phyloP scores from a whole-genome alignment of 306 rosid species.

The Cicer pinnatifidum region DNA sequence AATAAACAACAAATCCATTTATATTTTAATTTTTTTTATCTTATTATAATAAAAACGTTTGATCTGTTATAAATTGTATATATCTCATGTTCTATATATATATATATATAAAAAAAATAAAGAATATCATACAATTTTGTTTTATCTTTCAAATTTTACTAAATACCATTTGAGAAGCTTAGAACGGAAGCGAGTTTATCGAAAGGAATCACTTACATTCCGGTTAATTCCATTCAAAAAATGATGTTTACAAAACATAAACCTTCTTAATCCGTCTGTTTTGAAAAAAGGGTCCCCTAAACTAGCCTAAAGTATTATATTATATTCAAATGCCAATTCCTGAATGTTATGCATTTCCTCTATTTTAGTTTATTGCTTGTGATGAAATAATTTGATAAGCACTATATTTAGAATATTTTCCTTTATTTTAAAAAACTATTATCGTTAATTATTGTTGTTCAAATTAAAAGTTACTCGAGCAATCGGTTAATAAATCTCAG shows the following conservation, averaged over 20 bases:
- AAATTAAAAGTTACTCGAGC: too few relatives aligned
- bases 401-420: too few relatives aligned
- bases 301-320: background rate
- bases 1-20: too few relatives aligned
- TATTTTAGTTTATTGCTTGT: background rate
- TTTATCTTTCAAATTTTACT: background rate
- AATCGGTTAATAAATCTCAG: too few relatives aligned
- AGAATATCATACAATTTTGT: conserved; percentile 4
- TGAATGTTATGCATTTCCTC: background rate
- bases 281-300: background rate
- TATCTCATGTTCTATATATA: background rate
- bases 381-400: conserved; percentile 13
- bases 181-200: background rate
- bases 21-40: too few relatives aligned
- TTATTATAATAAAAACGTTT: too few relatives aligned
- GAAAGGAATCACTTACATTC: conserved; percentile 29
- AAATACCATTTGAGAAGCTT: conserved; percentile 23
- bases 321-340: background rate
- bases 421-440: too few relatives aligned
- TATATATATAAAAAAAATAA: background rate
- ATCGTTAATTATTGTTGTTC: too few relatives aligned
- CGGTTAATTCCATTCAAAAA: background rate
- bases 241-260: background rate
- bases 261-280: background rate
- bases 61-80: too few relatives aligned